phyloP scores from a whole-genome alignment of 2,329 filamentous ascomycete genomes.

The Colletotrichum phormii region DNA sequence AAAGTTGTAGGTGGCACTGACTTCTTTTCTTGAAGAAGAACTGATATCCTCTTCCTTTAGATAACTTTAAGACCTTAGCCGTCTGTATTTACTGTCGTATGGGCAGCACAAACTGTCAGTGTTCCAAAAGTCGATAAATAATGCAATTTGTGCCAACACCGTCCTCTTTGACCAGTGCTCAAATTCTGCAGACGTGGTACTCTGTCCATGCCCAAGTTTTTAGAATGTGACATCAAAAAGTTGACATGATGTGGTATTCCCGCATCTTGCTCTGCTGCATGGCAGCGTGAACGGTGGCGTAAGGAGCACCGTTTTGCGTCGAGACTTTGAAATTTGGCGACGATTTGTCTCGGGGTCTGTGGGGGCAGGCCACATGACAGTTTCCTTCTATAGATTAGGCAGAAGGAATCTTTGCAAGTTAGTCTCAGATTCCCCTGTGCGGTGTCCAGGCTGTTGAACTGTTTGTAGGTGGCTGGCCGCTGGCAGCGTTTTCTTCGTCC shows the following conservation, averaged over 20 bases:
- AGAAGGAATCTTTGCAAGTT: slow-evolving; percentile 26
- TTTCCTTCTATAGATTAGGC: slow-evolving; percentile 18
- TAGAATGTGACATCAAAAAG: not conserved
- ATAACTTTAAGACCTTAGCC: not conserved
- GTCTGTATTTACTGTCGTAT: too few species aligned
- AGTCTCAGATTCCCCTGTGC: not conserved
- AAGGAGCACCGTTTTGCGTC: not conserved
- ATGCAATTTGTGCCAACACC: too few species aligned
- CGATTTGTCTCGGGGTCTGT: not conserved
- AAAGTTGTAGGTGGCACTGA: not conserved
- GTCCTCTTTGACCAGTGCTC: too few species aligned
- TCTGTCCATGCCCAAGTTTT: not conserved
- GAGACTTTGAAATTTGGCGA: not conserved
- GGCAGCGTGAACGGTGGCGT: not conserved
- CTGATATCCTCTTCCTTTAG: not conserved
- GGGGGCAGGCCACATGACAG: not conserved
- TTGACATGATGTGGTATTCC: not conserved
- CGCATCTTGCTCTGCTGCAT: not conserved
- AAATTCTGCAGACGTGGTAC: too few species aligned
- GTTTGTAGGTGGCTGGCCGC: not conserved
- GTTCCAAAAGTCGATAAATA: too few species aligned
- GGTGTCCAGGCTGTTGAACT: not conserved
- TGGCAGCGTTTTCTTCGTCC: not conserved
- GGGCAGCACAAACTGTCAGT: too few species aligned
- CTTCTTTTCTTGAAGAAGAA: not conserved